These are phyloP conservation scores for Yarrowia sp. DNA, from an alignment of 805 yeast species.

Conservation along the genomic window DNA sequence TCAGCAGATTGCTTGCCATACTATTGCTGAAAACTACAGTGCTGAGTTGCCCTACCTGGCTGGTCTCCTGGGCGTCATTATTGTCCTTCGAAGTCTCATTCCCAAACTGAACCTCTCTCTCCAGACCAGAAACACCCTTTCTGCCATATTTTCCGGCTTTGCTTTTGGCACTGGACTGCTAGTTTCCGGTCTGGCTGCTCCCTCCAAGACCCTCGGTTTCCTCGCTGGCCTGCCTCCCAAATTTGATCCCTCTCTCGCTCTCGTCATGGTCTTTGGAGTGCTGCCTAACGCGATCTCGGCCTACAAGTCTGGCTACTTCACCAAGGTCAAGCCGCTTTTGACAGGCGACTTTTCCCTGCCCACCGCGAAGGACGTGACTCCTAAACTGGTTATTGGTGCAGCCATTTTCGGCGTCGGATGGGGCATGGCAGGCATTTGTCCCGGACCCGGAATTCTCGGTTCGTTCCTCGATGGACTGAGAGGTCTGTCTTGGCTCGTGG, in stretches of 20 bases:
- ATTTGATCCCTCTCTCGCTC: background rate
- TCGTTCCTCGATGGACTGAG: background rate
- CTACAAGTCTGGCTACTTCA: background rate
- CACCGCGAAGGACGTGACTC: background rate
- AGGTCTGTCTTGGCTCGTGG: background rate
- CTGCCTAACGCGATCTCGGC: background rate
- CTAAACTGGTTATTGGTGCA: background rate
- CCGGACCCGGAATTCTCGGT: background rate
- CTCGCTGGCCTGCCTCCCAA: background rate
- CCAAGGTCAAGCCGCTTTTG: background rate
- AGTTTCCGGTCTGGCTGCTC: background rate
- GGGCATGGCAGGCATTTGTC: background rate
- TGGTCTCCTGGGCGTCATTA: background rate
- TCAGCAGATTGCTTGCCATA: background rate
- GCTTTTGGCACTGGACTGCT: background rate
- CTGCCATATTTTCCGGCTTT: background rate
- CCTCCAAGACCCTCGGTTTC: background rate
- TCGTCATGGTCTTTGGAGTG: background rate
- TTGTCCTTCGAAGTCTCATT: background rate
- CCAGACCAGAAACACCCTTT: background rate
- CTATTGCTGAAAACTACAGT: background rate
- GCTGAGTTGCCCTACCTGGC: background rate
- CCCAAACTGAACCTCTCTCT: background rate
- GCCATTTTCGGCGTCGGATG: background rate
- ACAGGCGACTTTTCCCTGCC: background rate